A percentile compares a stretch with the other conserved stretches of the same genome.
Evolutionary conservation across 2,329 filamentous ascomycete genomes (phyloP).

Genomic region (Tolypocladium endophyticum): DNA sequence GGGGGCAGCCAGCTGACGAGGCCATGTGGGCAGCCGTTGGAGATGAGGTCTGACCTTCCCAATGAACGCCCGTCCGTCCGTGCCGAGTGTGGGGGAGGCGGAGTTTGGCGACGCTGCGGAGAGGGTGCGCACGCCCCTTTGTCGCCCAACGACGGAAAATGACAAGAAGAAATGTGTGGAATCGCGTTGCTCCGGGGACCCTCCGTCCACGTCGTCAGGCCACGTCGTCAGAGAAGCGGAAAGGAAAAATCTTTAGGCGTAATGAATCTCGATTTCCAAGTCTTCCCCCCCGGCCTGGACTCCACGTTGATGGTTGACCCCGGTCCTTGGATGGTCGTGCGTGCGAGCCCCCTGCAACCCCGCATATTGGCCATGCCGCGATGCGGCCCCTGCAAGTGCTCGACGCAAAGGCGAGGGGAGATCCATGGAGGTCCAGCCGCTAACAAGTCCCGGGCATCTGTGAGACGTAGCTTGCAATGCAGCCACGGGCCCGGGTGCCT

Average conservation of each 20-base stretch:
- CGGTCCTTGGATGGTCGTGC: background rate
- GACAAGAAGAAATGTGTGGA: background rate
- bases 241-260: background rate
- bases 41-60: background rate
- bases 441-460: background rate
- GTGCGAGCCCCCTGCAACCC: constrained; percentile 4
- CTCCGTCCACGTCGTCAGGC: background rate
- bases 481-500: background rate
- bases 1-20: background rate
- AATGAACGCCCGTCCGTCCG: background rate
- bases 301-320: background rate
- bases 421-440: background rate
- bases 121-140: background rate
- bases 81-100: background rate
- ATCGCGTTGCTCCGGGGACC: background rate
- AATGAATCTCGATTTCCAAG: background rate
- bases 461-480: background rate
- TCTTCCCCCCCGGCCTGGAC: background rate
- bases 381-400: background rate
- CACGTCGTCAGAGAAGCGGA: background rate
- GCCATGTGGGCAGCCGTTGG: background rate
- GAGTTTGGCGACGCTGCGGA: background rate
- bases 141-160: background rate
- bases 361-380: constrained; percentile 2
- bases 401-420: background rate